These are phyloP conservation scores for Phialemonium atrogriseum DNA, from an alignment of 2,329 filamentous ascomycete genomes.

Conservation along the genomic window DNA sequence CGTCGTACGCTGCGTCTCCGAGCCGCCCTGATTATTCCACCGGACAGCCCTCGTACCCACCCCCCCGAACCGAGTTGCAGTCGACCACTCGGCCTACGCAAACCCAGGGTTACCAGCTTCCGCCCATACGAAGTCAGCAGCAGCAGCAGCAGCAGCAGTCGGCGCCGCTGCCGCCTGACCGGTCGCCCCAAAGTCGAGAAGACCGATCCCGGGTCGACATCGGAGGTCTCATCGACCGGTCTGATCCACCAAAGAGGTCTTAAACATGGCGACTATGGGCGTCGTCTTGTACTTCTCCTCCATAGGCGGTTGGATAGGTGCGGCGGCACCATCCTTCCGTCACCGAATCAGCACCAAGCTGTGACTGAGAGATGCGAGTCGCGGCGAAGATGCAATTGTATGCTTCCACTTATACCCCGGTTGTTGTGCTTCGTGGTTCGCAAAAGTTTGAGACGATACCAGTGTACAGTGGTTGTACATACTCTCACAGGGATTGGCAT, in stretches of 20 bases:
- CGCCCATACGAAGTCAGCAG: constrained; percentile 36
- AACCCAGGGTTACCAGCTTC: constrained; percentile 33
- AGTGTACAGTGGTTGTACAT: too few species aligned
- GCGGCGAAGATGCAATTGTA: too few species aligned
- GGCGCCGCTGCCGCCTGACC: constrained; percentile 13
- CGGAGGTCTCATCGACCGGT: constrained; percentile 52
- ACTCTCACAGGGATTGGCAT: too few species aligned
- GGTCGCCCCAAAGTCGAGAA: constrained; percentile 25
- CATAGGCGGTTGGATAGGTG: too few species aligned
- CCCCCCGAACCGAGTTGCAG: constrained; percentile 43
- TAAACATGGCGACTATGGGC: too few species aligned
- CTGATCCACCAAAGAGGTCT: constrained; percentile 31
- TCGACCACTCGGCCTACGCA: constrained; percentile 22
- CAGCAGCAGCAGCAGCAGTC: constrained; percentile 15
- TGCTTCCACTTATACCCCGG: too few species aligned
- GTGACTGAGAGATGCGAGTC: too few species aligned
- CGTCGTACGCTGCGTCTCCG: constrained; percentile 37
- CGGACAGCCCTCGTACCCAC: constrained; percentile 40
- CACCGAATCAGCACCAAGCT: too few species aligned
- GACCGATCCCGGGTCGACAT: constrained; percentile 52
- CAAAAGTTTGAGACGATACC: too few species aligned
- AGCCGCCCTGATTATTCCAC: constrained; percentile 34
- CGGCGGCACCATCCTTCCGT: too few species aligned
- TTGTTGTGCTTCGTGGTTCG: too few species aligned
- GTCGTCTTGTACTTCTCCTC: too few species aligned